Base-by-base conservation (phyloP, 2,329 filamentous ascomycete species). In the Alternaria infectoria region DNA sequence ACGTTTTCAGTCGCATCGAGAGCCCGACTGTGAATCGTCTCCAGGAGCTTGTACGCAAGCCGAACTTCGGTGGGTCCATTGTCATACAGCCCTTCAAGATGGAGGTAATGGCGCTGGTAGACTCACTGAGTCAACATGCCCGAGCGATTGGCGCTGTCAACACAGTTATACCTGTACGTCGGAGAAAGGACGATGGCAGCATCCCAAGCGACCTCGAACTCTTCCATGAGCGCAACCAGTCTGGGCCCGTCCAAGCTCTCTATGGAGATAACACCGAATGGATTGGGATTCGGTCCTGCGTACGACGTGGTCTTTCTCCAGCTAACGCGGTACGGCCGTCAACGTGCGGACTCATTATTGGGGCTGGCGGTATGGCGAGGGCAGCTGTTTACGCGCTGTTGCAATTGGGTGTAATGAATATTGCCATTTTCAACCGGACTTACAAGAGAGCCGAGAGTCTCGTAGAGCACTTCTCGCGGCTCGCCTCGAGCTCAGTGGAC, bases 251-350 rank as follows among this genome's bases (percentile, higher is more conserved):
- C 7, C 86, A 87, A 65, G 90, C 89, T 0, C 82, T 93, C 0
- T 92, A 93, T 66, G 92, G 91, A 1, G 91, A 93, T 62, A 94
- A 94, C 63, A 93, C 91, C 0, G 91, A 94, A 76, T 94, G 91
- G 89, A 90, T 93, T 32, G 91, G 91, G 6, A 91, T 94, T 45
- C 84, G 90, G 57, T 90, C 90, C 4, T 93, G 90, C 73, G 87
- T 94, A 45, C 86, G 89, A 6, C 85, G 90, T 30, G 91, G 91
- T 2, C 82, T 93, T 2, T 93, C 91, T 1, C 91, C 91, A 0
- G 89, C 90, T 4, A 88, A 88, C 64, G 84, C 85, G 0, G 85
- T 89, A 32, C 83, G 85, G 6, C 77, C 81, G 10, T 84, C 81
- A 50, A 85, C 83, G 1, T 85, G 85, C 5, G 86, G 83, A 13